Evolutionary conservation across 768 basidiomycete species (phyloP), one percentile per base, ranked within the genome.

Genomic region (Suillus subluteus): DNA sequence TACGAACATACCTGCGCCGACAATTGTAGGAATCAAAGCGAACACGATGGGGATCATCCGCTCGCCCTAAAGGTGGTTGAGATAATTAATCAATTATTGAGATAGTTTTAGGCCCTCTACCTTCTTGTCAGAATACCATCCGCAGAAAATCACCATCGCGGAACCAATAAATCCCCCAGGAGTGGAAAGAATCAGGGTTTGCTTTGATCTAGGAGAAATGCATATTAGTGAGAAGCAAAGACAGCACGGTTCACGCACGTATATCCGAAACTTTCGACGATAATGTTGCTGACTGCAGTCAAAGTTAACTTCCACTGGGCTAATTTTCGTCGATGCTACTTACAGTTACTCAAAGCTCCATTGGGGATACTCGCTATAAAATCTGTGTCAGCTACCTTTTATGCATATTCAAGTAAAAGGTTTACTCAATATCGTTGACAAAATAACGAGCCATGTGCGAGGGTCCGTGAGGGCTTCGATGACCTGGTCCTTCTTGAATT

Each of bases 111-210:
- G 26, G 26, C 12, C 12, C 40, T 61, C 9, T 62, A 86, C 88
- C 83, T 84, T 88, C 74, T 78, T 85, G 70, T 90, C 89, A 0
- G 89, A 88, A 72, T 87, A 88, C 83, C 86, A 90, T 4, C 88
- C 88, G 67, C 86, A 88, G 6, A 81, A 70, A 21, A 88, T 67
- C 2, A 84, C 82, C 66, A 79, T 87, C 4, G 76, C 50, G 0
- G 87, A 81, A 4, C 80, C 83, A 32, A 90, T 73, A 11, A 76
- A 80, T 4, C 89, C 90, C 26, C 74, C 82, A 3, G 88, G 88
- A 0, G 88, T 87, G 4, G 82, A 82, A 35, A 89, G 71, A 48
- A 89, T 89, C 18, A 90, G 76, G 0, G 88, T 85, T 71, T 88
- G 87, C 72, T 81, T 85, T 8, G 89, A 84, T 13, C 86, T 88